phyloP scores from a whole-genome alignment of 192 early-diverging fungal species.

The Rhizophlyctis rosea region DNA sequence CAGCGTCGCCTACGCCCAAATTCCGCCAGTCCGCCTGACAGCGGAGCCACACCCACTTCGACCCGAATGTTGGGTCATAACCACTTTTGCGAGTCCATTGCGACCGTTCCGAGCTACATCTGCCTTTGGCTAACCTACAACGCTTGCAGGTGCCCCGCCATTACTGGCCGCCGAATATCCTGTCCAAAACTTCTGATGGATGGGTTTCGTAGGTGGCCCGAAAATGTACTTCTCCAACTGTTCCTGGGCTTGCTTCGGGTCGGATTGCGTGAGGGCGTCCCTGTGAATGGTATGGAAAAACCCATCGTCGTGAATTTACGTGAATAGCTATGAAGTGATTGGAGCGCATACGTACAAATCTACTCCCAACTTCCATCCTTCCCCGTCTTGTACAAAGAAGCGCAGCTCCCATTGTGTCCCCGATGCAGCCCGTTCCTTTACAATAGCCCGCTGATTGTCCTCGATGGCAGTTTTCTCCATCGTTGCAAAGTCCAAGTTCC shows the following conservation, averaged over 20 bases:
- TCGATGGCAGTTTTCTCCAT: constrained; percentile 65
- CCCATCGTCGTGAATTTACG: not conserved
- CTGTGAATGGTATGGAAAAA: too few species aligned
- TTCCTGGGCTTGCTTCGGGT: constrained; percentile 5
- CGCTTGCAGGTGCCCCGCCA: too few species aligned
- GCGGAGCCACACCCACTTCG: too few species aligned
- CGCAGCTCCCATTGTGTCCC: constrained; percentile 50
- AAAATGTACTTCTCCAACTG: constrained; percentile 15
- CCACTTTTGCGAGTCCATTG: too few species aligned
- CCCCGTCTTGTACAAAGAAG: constrained; percentile 52
- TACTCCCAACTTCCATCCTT: constrained; percentile 23
- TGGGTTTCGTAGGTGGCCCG: constrained; percentile 3
- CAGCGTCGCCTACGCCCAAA: too few species aligned
- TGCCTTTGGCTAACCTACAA: too few species aligned
- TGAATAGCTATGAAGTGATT: not conserved
- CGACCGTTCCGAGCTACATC: too few species aligned
- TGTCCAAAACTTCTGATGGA: constrained; percentile 20
- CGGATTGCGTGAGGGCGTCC: too few species aligned
- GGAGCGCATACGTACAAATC: too few species aligned
- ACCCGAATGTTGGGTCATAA: too few species aligned
- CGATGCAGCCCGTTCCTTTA: constrained; percentile 48
- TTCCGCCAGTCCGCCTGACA: too few species aligned
- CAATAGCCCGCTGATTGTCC: constrained; percentile 60
- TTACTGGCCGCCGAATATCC: too few species aligned
- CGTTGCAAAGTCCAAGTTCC: constrained; percentile 60